Conservation (phyloP, 192 early-diverging fungal species). For the Helicostylum pulchrum region DNA sequence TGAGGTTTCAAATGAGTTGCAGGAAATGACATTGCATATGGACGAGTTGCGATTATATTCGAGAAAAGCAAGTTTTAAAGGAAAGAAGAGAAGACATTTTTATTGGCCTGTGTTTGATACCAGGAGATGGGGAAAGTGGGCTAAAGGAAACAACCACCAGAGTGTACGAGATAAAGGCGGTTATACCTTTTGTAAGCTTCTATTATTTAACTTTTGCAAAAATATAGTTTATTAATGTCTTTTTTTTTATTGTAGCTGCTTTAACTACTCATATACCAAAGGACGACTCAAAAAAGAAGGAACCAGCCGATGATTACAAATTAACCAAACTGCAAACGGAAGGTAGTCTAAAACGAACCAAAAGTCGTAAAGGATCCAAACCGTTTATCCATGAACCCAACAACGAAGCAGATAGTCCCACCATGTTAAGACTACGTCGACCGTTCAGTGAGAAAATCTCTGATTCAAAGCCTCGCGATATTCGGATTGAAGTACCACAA, state of each 20-base stretch:
- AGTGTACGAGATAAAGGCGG: constrained; percentile 31
- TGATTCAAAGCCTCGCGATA: not conserved
- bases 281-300: not conserved
- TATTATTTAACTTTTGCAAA: not conserved
- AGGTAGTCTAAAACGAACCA: not conserved
- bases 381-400: too few species aligned
- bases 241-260: constrained; percentile 6
- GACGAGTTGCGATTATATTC: constrained; percentile 13
- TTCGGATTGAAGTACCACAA: not conserved
- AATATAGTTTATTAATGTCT: not conserved
- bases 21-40: constrained; percentile 15
- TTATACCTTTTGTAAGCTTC: constrained; percentile 18
- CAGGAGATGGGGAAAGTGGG: constrained; percentile 33
- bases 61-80: not conserved
- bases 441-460: not conserved
- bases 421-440: not conserved
- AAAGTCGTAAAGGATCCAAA: not conserved
- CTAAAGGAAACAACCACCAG: constrained; percentile 26
- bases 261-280: constrained; percentile 18
- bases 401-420: not conserved
- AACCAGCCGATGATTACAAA: constrained; percentile 22
- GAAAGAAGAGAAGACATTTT: constrained; percentile 24
- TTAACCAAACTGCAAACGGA: constrained; percentile 13
- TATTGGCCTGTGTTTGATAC: constrained; percentile 29
- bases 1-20: constrained; percentile 45